Conservation (phyloP, 225 moss, liverwort and hornwort species). For the Asterella californica region DNA sequence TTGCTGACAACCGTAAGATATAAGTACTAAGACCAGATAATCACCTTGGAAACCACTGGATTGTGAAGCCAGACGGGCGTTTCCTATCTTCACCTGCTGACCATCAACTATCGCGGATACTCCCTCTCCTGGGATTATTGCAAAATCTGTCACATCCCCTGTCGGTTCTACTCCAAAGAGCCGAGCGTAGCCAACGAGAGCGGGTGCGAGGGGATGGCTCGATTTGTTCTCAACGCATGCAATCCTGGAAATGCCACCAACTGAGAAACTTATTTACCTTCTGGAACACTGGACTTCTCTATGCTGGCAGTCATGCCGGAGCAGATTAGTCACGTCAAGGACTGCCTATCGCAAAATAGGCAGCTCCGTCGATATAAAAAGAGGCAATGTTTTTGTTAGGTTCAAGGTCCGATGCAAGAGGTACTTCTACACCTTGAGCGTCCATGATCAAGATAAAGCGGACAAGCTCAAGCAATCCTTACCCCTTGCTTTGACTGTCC, state of each 20-base stretch:
- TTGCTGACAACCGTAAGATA: neutral
- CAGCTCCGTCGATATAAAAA: no score
- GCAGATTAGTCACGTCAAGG: no score
- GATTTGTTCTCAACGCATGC: conserved; percentile 81
- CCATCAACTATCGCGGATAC: conserved; percentile 80
- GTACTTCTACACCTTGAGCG: no score
- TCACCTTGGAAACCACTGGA: conserved; percentile 70
- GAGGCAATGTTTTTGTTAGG: no score
- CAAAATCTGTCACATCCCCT: conserved; percentile 67
- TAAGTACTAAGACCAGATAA: neutral
- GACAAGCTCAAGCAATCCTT: no score
- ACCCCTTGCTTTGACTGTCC: no score
- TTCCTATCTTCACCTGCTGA: conserved; percentile 77
- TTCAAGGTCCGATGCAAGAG: no score
- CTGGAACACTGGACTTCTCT: no score
- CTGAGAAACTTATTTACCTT: neutral
- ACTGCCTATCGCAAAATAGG: no score
- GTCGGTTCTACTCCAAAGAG: conserved; percentile 68
- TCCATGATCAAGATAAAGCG: no score
- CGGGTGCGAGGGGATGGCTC: conserved; percentile 88
- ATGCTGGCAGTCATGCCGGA: no score
- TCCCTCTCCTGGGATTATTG: conserved; percentile 83
- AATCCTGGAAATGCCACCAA: conserved; percentile 48
- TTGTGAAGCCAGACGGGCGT: conserved; percentile 68
- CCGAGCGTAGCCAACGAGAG: conserved; percentile 72